A percentile compares a stretch with the other conserved stretches of the same genome.
phyloP scores from a whole-genome alignment of 768 basidiomycete genomes.

The Mycena belliarum region DNA sequence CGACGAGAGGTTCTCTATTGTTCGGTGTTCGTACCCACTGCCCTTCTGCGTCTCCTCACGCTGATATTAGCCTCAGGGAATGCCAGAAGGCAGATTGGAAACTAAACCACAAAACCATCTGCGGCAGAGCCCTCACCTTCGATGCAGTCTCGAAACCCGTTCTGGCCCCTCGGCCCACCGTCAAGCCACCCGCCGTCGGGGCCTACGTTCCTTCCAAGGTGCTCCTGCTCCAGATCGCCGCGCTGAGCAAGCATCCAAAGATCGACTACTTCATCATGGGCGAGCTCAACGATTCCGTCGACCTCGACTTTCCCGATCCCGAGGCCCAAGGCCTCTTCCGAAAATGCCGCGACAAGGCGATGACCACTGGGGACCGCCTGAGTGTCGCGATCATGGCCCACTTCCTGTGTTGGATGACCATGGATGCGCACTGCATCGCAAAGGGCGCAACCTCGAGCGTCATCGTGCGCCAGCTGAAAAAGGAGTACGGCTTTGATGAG shows the following conservation, averaged over 20 bases:
- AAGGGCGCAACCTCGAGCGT: neutral
- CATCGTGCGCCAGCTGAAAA: conserved; percentile 10
- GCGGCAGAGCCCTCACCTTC: conserved; percentile 20
- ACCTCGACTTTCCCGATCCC: conserved; percentile 3
- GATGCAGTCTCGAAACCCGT: conserved; percentile 9
- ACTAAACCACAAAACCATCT: conserved; percentile 18
- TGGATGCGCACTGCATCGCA: neutral
- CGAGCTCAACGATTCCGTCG: no score
- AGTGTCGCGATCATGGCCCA: conserved; percentile 12
- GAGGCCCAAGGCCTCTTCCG: conserved; percentile 8
- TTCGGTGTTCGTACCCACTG: conserved; percentile 11
- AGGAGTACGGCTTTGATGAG: conserved; percentile 9
- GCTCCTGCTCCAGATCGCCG: neutral
- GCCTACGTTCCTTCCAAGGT: neutral
- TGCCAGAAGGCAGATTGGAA: conserved; percentile 24
- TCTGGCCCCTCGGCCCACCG: neutral
- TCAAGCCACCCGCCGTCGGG: neutral
- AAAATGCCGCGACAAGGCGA: conserved; percentile 15
- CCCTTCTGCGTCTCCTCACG: neutral
- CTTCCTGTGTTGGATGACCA: conserved; percentile 12
- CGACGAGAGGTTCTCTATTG: conserved; percentile 17
- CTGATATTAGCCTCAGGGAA: neutral
- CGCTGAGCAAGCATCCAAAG: neutral
- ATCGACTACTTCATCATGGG: neutral
- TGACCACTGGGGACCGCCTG: conserved; percentile 15